Evolutionary conservation across 176 grass and related monocot genomes (phyloP), one percentile per base, ranked within the genome.

Genomic region (Triticum urartu): DNA sequence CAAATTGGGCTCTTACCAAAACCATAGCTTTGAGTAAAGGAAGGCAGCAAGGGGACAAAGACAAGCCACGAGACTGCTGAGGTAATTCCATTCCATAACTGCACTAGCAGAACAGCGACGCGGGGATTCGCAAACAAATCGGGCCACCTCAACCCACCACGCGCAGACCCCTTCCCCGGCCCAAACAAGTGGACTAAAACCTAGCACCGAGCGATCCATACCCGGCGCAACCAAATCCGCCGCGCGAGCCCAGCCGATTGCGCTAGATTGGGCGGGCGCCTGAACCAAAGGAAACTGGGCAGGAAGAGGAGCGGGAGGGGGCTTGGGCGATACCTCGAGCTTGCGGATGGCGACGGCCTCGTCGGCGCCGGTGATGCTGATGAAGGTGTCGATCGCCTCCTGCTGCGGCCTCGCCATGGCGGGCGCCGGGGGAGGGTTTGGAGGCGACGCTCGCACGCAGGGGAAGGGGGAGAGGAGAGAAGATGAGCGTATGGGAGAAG

Each of bases 381-480:
- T 68, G 80, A 96, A 99, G 84, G 92, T 92, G 61, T 93, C 94
- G 89, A 99, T 91, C 85, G 91, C 85, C 30, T 99, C 97, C 84
- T 85, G 94, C 87, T 87, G 68, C 34, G 94, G 92, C 75, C 82
- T 80, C 78, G 92, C 90, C 97, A 99, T 99, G 74, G 74, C 73
- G 73, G 18, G 78, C 43, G 73, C 47, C 7, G 25, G 25, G 68
- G 26, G 18, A 69, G 34, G 84, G 67, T n/a, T 22, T 36, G 68
- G 54, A 34, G n/a, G 64, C 81, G 68, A 42, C 22, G 82, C 65
- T 12, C 56, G 21, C 5, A 12, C 21, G 72, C 33, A 10, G 48
- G 12, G 14, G 13, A 48, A 15, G 47, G 48, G 50, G 15, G 50
- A 30, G 64, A 38, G 64, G 52, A 14, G 36, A 48, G 71, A 11